phyloP scores from a whole-genome alignment of 768 basidiomycete genomes.

The Boletus bicolor region DNA sequence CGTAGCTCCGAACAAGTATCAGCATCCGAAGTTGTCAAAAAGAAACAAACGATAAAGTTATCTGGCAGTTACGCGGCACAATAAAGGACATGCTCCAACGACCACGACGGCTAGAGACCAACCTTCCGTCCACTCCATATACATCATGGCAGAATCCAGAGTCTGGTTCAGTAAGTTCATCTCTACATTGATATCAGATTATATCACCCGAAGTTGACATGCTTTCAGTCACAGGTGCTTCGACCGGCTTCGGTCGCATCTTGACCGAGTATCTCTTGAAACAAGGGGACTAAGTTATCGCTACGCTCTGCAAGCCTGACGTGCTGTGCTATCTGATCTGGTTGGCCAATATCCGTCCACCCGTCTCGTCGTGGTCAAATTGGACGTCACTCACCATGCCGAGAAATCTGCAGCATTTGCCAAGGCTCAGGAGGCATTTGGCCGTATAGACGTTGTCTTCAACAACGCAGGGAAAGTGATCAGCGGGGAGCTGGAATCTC shows the following conservation, averaged over 20 bases:
- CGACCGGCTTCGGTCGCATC: conserved; percentile 39
- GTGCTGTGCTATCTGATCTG: conserved; percentile 32
- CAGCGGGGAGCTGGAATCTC: conserved; percentile 34
- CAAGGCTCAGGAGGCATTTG: conserved; percentile 30
- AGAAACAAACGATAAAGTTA: too few species aligned
- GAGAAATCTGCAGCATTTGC: conserved; percentile 31
- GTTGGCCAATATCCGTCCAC: conserved; percentile 22
- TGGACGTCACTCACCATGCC: conserved; percentile 30
- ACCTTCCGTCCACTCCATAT: neutral
- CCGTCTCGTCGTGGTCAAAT: conserved; percentile 22
- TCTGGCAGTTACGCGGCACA: too few species aligned
- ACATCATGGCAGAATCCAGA: neutral
- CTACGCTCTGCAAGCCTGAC: conserved; percentile 42
- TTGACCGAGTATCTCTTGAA: conserved; percentile 33
- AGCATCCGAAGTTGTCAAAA: too few species aligned
- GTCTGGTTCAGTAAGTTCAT: neutral
- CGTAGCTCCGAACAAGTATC: too few species aligned
- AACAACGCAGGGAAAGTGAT: conserved; percentile 35
- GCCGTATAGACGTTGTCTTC: conserved; percentile 37
- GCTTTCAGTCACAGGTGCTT: conserved; percentile 37
- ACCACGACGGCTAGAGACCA: too few species aligned
- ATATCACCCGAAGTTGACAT: neutral
- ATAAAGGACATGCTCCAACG: too few species aligned
- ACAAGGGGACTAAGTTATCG: conserved; percentile 38
- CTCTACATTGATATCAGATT: neutral